Evolutionary conservation across 345 rosid species (phyloP), one percentile per base, ranked within the genome.

Genomic region (Sisymbrium irio): DNA sequence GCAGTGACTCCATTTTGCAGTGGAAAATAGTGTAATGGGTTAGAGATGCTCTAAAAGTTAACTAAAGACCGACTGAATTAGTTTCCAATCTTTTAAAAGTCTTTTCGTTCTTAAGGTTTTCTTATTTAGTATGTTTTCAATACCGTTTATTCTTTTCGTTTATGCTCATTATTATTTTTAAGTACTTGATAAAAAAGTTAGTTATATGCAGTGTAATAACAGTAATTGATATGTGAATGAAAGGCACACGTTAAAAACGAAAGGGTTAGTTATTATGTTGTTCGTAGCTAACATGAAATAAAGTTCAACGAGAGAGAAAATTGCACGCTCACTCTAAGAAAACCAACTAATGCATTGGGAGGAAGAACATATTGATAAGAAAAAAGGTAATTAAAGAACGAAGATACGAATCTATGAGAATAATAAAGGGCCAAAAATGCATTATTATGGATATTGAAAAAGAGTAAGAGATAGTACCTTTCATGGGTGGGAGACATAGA

Each of bases 401-500:
- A 19, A 58, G 73, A 67, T 68, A 51, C 39, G 56, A 35, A 39
- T 60, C 61, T 27, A 46, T 11, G 56, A 36, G 36, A 12, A 11
- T 44, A 18, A 20, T 17, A 22, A n/a, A 28, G 49, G 46, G 5
- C 13, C 2, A 33, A 33, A 65, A 65, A 65, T 1, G 18, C 40
- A 59, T 39, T 14, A 58, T 67, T 9, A 39, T 20, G 70, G 46
- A 44, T 32, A 18, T 22, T 62, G 54, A 41, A 69, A 69, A 69
- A 49, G 65, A 51, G 39, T 20, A 13, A 42, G 55, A 22, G 74
- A 53, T 36, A 53, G 56, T 80, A 92, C 99, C 85, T 92, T 79
- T 87, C 81, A 51, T 95, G 98, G 51, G 90, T 88, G 19, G 99
- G 99, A 32, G 98, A 92, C 94, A 86, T 86, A 83, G 85, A 87